A percentile compares a stretch with the other conserved stretches of the same genome.
Conservation (phyloP, 2,329 filamentous ascomycete genomes). For the Colletotrichum sp. region DNA sequence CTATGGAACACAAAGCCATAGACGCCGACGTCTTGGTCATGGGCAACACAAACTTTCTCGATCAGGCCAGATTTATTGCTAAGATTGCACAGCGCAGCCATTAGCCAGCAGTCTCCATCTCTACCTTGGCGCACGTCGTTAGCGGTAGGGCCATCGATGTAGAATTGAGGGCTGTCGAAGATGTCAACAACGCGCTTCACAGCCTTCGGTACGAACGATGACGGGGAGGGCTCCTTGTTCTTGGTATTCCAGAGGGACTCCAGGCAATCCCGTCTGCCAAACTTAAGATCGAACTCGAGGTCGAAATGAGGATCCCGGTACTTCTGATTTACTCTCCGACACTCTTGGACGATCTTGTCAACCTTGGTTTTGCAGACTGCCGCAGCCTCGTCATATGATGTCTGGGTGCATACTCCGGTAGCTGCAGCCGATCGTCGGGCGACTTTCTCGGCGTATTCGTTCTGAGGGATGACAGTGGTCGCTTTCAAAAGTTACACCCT, state of each 20-base stretch:
- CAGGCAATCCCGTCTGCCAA: slow-evolving; percentile 55
- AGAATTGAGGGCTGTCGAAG: slow-evolving; percentile 79
- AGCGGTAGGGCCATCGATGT: slow-evolving; percentile 76
- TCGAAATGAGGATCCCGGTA: slow-evolving; percentile 90
- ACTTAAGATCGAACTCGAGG: slow-evolving; percentile 77
- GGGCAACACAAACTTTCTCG: slow-evolving; percentile 74
- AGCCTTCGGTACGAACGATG: slow-evolving; percentile 46
- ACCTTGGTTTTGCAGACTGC: slow-evolving; percentile 71
- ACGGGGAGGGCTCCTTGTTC: slow-evolving; percentile 17
- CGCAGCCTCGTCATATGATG: slow-evolving; percentile 76
- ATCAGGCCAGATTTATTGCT: slow-evolving; percentile 76
- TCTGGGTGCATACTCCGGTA: slow-evolving; percentile 48
- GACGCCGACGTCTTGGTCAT: slow-evolving; percentile 76
- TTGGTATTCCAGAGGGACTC: slow-evolving; percentile 45
- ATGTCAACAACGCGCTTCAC: slow-evolving; percentile 78
- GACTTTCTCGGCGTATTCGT: slow-evolving; percentile 66
- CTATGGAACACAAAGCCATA: slow-evolving; percentile 87
- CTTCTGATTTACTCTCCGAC: slow-evolving; percentile 80
- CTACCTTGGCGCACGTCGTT: slow-evolving; percentile 81
- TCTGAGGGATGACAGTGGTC: slow-evolving; percentile 73
- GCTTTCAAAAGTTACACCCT: slow-evolving; percentile 43
- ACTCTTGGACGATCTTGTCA: slow-evolving; percentile 67
- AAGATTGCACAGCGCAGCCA: slow-evolving; percentile 80
- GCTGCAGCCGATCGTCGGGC: slow-evolving; percentile 60
- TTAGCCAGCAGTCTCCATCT: slow-evolving; percentile 85